These are phyloP conservation scores for Biscogniauxia sp. DNA, from an alignment of 2,329 filamentous ascomycete species.

Conservation along the genomic window DNA sequence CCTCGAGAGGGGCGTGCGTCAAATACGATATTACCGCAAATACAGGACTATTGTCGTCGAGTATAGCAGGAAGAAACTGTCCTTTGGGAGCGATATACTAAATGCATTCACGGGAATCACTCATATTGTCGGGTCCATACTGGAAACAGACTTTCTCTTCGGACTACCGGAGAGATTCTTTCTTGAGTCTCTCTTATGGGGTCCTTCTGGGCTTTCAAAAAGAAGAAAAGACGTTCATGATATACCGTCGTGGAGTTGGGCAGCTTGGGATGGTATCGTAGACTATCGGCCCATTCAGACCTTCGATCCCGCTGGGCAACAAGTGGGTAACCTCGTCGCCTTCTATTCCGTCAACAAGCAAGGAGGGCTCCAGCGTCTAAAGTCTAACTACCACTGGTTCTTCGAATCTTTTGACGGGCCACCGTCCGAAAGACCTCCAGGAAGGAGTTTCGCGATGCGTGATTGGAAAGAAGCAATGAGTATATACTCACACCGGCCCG, in stretches of 20 bases:
- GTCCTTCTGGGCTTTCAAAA: constrained; percentile 4
- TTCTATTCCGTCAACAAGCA: not conserved
- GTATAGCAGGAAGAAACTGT: not conserved
- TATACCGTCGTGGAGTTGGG: constrained; percentile 10
- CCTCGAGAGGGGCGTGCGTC: not conserved
- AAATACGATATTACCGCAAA: not conserved
- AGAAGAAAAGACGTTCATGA: not conserved
- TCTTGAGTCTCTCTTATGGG: constrained; percentile 6
- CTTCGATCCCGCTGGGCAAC: not conserved
- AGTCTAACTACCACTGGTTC: not conserved
- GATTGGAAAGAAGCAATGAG: not conserved
- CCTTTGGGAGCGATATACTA: constrained; percentile 1
- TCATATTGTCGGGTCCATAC: not conserved
- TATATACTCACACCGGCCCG: not conserved
- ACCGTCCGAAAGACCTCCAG: not conserved
- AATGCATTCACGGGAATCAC: constrained; percentile 5
- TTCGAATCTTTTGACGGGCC: not conserved
- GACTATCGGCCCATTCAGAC: constrained; percentile 1
- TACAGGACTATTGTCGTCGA: not conserved
- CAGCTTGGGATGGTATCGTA: constrained; percentile 7
- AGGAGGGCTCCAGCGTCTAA: not conserved
- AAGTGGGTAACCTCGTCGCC: not conserved
- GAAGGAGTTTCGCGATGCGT: not conserved
- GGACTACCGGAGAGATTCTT: constrained; percentile 7
- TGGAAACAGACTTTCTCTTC: constrained; percentile 2